Percentiles rank a stretch among this genome's conserved stretches.
phyloP scores from a whole-genome alignment of 2,329 filamentous ascomycete species.

The Blumeriella jaapii region DNA sequence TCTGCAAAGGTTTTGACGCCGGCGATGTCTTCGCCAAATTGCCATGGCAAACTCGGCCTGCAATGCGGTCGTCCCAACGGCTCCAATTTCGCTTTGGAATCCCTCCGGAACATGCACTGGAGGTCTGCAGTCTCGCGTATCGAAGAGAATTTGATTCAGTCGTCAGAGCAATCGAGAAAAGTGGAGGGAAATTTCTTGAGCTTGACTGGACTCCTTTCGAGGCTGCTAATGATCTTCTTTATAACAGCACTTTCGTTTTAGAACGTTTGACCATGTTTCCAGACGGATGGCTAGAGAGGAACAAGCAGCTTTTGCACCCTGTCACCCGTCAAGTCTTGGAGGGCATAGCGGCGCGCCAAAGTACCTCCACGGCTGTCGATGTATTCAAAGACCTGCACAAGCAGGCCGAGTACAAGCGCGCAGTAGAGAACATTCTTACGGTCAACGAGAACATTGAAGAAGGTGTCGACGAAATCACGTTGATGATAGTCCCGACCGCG shows the following conservation, averaged over 20 bases:
- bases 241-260: conserved; percentile 40
- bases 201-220: conserved; percentile 36
- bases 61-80: conserved; percentile 16
- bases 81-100: conserved; percentile 38
- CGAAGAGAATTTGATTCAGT: conserved; percentile 33
- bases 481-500: conserved; percentile 40
- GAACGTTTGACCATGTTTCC: conserved; percentile 35
- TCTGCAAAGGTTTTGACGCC: conserved; percentile 34
- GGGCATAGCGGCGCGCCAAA: conserved; percentile 25
- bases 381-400: conserved; percentile 37
- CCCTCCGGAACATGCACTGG: conserved; percentile 34
- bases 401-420: conserved; percentile 33
- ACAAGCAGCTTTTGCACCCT: conserved; percentile 39
- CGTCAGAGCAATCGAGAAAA: conserved; percentile 28
- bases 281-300: conserved; percentile 32
- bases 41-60: conserved; percentile 11
- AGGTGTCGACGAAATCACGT: conserved; percentile 24
- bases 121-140: conserved; percentile 31
- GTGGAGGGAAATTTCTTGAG: conserved; percentile 26
- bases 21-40: conserved; percentile 40
- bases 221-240: conserved; percentile 38
- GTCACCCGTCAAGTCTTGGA: conserved; percentile 36
- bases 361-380: conserved; percentile 33
- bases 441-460: conserved; percentile 9
- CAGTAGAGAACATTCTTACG: conserved; percentile 31